Evolutionary conservation across 2,329 filamentous ascomycete genomes (phyloP).

Genomic region (Ramichloridium luteum): DNA sequence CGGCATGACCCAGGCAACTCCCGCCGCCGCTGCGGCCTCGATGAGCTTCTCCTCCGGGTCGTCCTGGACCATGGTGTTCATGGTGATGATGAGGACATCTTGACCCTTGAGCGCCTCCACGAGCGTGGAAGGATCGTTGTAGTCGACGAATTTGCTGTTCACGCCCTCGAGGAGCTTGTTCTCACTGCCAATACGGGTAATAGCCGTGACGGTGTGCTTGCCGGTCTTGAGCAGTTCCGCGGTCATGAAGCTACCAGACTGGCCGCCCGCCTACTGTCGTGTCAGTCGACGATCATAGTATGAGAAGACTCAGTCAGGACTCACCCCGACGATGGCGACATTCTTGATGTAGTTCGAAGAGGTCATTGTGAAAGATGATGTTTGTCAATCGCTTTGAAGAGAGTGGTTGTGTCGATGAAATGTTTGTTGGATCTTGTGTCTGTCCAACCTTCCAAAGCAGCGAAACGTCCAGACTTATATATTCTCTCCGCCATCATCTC

Average conservation of each 20-base stretch:
- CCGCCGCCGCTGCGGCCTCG: conserved; percentile 26
- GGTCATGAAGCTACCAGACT: conserved; percentile 28
- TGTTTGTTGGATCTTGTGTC: too few species aligned
- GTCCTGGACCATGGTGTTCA: conserved; percentile 20
- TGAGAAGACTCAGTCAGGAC: conserved; percentile 1
- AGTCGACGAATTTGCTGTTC: conserved; percentile 33
- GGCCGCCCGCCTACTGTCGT: conserved; percentile 24
- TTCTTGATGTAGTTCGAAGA: conserved; percentile 22
- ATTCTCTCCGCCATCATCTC: too few species aligned
- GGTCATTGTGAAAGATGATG: conserved; percentile 3
- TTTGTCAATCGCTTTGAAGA: too few species aligned
- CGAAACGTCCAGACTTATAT: too few species aligned
- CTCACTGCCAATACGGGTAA: conserved; percentile 36
- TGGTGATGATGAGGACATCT: conserved; percentile 30
- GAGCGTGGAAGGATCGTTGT: conserved; percentile 31
- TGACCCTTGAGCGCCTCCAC: conserved; percentile 27
- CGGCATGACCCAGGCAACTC: conserved; percentile 29
- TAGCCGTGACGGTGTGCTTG: conserved; percentile 38
- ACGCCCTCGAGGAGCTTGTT: conserved; percentile 31
- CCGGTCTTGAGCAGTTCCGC: conserved; percentile 32
- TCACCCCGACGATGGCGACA: conserved; percentile 30
- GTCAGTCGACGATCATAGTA: not conserved
- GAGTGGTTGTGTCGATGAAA: too few species aligned
- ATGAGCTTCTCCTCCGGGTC: conserved; percentile 23
- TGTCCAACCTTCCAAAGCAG: too few species aligned